A percentile compares a stretch with the other conserved stretches of the same genome.
These are phyloP conservation scores for Zygosaccharomyces pseudobailii DNA, from an alignment of 1,139 yeast genomes.

Conservation along the genomic window DNA sequence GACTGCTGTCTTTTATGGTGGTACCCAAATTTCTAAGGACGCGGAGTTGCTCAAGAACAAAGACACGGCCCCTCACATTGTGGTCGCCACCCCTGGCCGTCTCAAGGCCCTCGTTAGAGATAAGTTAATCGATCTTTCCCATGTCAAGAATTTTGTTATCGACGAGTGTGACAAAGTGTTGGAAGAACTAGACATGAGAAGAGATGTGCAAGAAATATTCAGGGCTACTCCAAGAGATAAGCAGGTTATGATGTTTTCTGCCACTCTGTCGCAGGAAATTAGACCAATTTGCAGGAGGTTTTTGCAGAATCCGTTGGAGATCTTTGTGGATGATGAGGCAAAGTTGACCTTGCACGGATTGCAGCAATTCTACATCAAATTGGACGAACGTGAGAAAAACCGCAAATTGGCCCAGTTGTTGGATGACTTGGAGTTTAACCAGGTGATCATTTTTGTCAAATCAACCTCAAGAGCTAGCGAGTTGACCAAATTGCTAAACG, in stretches of 20 bases:
- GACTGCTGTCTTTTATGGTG: conserved; percentile 97
- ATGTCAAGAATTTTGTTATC: conserved; percentile 90
- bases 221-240: conserved; percentile 97
- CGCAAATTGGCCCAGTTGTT: conserved; percentile 86
- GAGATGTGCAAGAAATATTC: conserved; percentile 97
- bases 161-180: conserved; percentile 99
- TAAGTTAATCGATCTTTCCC: conserved; percentile 78
- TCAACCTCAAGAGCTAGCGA: conserved; percentile 91
- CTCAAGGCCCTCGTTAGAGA: conserved; percentile 90
- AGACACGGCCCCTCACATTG: conserved; percentile 93
- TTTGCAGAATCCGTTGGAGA: conserved; percentile 96
- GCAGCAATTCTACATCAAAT: conserved; percentile 91
- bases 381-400: conserved; percentile 90
- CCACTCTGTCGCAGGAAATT: conserved; percentile 89
- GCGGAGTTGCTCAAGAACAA: conserved; percentile 84
- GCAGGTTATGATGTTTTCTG: conserved; percentile 99
- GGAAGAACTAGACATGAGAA: conserved; percentile 91
- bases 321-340: conserved; percentile 96
- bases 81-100: conserved; percentile 98
- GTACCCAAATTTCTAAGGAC: conserved; percentile 83
- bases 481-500: conserved; percentile 82
- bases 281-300: conserved; percentile 97
- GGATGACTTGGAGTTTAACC: conserved; percentile 94
- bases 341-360: conserved; percentile 96
- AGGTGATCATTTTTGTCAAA: conserved; percentile 93